Base-by-base conservation (phyloP, 345 rosid species). In the Rhizophora apiculata region DNA sequence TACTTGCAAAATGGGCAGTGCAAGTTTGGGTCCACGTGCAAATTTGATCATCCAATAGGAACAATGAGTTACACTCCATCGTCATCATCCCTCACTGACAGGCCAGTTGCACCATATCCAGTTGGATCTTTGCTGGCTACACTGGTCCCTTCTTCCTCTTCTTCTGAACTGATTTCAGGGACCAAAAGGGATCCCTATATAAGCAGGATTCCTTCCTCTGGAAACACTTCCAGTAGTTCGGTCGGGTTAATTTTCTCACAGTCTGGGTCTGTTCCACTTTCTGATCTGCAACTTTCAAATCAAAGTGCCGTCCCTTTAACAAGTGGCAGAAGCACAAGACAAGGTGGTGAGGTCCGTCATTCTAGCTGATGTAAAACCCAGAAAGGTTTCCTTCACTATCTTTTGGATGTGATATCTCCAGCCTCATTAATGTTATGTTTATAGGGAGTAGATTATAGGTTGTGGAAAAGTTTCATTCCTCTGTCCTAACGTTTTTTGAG, bases 201-300 rank as follows among this genome's bases (percentile, higher is more conserved):
- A 66, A 62, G 62, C 65, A 67, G 63, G 55, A 73, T 68, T 37
- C 68, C 77, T 37, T 70, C 78, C 30, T 81, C 91, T 65, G 85
- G 90, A 74, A 83, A 79, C 81, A 80, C 80, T 21, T 83, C 93
- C 37, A 82, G 80, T 79, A 82, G 88, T 77, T 82, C 91, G 36
- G 87, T 89, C 64, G 96, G 90, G 67, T 76, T 87, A 74, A 87
- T 87, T 39, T 86, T 85, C 80, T 86, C 92, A 6, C 96, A 81
- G 77, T 86, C 82, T 5, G 86, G 86, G 64, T 70, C 96, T 39
- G 79, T 83, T 65, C 86, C 85, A 43, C 78, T 88, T 69, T 74
- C 92, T 60, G 94, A 89, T 39, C 81, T 85, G 72, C 97, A 89
- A 70, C 88, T 80, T 72, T 85, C 91, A 48, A 79, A 86, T 81